phyloP scores from a whole-genome alignment of 2,329 filamentous ascomycete genomes.

The Colletotrichum siamense region DNA sequence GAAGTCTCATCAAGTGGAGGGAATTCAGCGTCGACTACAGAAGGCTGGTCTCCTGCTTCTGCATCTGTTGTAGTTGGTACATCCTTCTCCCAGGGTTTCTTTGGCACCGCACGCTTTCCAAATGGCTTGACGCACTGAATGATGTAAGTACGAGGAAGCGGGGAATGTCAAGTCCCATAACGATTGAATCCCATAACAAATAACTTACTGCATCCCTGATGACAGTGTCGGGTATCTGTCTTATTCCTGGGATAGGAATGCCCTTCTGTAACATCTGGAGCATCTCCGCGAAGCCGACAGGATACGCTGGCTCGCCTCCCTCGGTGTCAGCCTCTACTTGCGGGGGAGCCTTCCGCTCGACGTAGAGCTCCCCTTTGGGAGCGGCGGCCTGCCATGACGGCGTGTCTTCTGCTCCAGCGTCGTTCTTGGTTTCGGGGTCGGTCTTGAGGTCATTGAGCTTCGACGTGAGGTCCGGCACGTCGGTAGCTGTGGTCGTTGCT shows the following conservation, averaged over 20 bases:
- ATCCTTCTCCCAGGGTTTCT: conserved; percentile 81
- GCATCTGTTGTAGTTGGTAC: not conserved
- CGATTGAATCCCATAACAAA: not conserved
- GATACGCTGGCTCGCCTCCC: conserved; percentile 70
- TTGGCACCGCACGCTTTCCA: conserved; percentile 52
- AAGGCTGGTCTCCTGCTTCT: not conserved
- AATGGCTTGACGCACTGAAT: conserved; percentile 53
- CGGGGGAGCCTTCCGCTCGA: conserved; percentile 40
- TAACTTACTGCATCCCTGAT: conserved; percentile 70
- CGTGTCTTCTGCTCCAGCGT: not conserved
- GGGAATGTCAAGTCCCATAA: not conserved
- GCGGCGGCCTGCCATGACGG: conserved; percentile 56
- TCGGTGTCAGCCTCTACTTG: conserved; percentile 23
- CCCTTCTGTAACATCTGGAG: conserved; percentile 84
- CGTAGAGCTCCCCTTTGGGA: conserved; percentile 50
- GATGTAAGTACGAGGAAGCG: not conserved
- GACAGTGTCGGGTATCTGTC: conserved; percentile 83
- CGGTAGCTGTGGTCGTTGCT: not conserved
- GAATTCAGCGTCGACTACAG: conserved; percentile 39
- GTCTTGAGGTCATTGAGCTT: conserved; percentile 10
- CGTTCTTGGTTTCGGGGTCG: not conserved
- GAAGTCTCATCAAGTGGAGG: conserved; percentile 31
- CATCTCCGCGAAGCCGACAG: conserved; percentile 83
- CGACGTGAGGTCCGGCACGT: conserved; percentile 4
- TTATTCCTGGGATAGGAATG: conserved; percentile 84